These are phyloP conservation scores for Schoenoplectus tabernaemontani DNA, from an alignment of 202 grass and related monocot species.

Conservation along the genomic window DNA sequence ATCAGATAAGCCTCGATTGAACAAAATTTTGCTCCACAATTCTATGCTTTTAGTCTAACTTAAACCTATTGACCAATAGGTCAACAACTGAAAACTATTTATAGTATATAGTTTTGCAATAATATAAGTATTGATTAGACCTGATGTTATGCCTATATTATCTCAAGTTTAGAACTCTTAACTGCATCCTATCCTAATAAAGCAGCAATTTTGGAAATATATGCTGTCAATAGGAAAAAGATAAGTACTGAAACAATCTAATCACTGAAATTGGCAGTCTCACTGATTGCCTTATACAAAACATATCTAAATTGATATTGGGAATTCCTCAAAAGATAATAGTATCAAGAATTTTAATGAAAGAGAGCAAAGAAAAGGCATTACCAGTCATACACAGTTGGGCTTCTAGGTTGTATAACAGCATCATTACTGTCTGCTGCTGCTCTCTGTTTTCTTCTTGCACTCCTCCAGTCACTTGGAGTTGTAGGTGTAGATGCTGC, in stretches of 20 bases:
- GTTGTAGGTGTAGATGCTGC: conserved; percentile 7
- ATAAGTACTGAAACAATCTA: background rate
- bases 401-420: conserved; percentile 40
- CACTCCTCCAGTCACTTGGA: conserved; percentile 35
- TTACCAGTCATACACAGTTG: conserved; percentile 88
- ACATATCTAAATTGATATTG: background rate
- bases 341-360: background rate
- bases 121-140: background rate
- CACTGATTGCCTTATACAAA: background rate
- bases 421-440: conserved; percentile 29
- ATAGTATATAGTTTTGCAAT: conserved; percentile 3
- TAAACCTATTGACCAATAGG: background rate
- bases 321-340: background rate
- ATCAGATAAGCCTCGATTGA: background rate
- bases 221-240: background rate
- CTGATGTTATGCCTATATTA: background rate
- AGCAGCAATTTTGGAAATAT: background rate
- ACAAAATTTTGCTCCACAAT: background rate
- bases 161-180: background rate
- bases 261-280: background rate
- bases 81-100: background rate
- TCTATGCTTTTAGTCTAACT: background rate
- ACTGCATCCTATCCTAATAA: background rate
- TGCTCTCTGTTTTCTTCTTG: conserved; percentile 36
- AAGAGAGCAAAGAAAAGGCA: conserved; percentile 5